Evolutionary conservation across 352 stramenopile genomes (phyloP), one percentile per base, ranked within the genome.

Genomic region (Globisporangium rhizosaccharum): DNA sequence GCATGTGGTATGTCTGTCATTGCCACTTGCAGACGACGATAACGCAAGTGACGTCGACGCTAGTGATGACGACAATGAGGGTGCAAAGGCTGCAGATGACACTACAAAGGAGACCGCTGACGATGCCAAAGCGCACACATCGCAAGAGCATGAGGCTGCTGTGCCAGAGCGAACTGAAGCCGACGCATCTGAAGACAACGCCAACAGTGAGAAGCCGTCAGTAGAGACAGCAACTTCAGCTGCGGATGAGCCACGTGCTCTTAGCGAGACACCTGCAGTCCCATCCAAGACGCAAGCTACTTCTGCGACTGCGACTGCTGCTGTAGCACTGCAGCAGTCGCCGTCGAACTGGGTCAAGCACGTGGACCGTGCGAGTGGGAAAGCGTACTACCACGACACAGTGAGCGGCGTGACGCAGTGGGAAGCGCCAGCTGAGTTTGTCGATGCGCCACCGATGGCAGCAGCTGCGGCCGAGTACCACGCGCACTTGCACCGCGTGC

Each of bases 321-420:
- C 33, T 39, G 33, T 6, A 10, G 33, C 33, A 39, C 33, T 3
- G 33, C 33, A 62, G 25, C 42, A 56, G 25, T 36, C 42, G 23
- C n/a, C 52, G 44, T 4, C 57, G 12, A 65, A 76, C 15, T 94
- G 85, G 85, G 64, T 86, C 17, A 89, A 88, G 62, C 81, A 88
- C 53, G 42, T 93, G n/a, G 85, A 94, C 52, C 61, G 57, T 47
- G 44, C 71, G 6, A 86, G 67, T 33, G 79, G 78, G 3, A 91
- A 91, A 20, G 74, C 85, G 26, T 94, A 93, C 57, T 94, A 79
- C 59, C 73, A 85, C 56, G 75, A 93, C 64, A 65, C 74, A 1
- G 70, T 73, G 39, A 88, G 77, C 11, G 69, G 71, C 33, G 73
- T 61, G 54, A 94, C 83, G 45, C 79, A 89, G 53, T 94, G 85